Conservation (phyloP, 352 stramenopile species). For the Saprolegnia diclina region DNA sequence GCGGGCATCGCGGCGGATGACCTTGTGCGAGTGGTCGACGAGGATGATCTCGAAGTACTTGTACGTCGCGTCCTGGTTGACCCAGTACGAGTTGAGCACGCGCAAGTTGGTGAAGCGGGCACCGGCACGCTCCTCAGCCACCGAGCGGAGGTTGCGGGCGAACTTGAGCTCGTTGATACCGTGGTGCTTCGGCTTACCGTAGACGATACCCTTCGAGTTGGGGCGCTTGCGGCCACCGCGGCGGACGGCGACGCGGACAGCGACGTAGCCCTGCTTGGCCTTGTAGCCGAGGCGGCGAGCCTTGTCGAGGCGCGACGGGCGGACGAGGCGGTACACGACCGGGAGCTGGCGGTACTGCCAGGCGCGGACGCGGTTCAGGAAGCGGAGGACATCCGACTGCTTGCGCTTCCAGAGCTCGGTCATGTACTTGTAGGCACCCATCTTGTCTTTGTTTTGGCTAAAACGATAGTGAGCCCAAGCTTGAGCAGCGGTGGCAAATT, state of each 20-base stretch:
- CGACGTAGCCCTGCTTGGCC: constrained; percentile 99
- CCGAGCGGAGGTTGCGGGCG: constrained; percentile 95
- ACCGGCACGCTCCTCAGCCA: constrained; percentile 98
- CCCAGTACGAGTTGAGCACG: constrained; percentile 99
- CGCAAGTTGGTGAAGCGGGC: constrained; percentile 97
- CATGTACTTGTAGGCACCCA: constrained; percentile 99
- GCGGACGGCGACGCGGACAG: constrained; percentile 96
- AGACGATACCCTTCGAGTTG: constrained; percentile 99
- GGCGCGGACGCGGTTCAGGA: constrained; percentile 97
- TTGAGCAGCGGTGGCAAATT: not conserved
- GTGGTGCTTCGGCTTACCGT: constrained; percentile 99
- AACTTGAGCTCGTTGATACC: constrained; percentile 99
- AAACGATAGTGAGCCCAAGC: not conserved
- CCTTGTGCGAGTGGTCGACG: constrained; percentile 96
- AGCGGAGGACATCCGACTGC: constrained; percentile 99
- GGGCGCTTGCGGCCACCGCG: constrained; percentile 98
- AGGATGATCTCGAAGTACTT: constrained; percentile 99
- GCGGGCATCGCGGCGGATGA: constrained; percentile 97
- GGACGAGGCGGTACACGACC: constrained; percentile 93
- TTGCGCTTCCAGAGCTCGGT: constrained; percentile 99
- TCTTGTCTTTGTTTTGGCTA: constrained; percentile 35
- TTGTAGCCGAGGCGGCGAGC: constrained; percentile 99
- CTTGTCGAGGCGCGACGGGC: constrained; percentile 98
- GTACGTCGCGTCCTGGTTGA: constrained; percentile 99
- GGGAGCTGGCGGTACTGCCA: constrained; percentile 99